Conservation (phyloP, 2,329 filamentous ascomycete genomes). For the Rhytidhysteron rufulum region DNA sequence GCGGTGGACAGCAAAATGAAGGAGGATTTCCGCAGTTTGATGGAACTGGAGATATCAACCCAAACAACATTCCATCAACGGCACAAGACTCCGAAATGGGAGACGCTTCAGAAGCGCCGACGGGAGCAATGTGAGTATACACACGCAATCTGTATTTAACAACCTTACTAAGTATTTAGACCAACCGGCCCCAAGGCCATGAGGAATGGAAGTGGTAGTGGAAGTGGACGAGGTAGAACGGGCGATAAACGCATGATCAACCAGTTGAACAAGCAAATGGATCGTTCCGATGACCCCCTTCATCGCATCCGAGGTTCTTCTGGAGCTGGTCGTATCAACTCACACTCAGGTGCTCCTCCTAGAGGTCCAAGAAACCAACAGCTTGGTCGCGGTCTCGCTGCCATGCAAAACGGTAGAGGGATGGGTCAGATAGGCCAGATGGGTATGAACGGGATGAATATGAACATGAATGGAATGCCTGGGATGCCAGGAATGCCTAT, state of each 20-base stretch:
- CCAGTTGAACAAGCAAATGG: conserved; percentile 78
- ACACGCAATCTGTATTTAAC: not conserved
- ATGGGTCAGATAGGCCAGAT: conserved; percentile 17
- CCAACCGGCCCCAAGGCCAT: conserved; percentile 94
- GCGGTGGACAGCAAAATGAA: conserved; percentile 38
- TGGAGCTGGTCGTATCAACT: conserved; percentile 76
- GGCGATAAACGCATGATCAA: conserved; percentile 81
- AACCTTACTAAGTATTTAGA: conserved; percentile 46
- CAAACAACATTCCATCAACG: conserved; percentile 29
- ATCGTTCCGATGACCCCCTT: conserved; percentile 71
- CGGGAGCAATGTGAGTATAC: conserved; percentile 41
- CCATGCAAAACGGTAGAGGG: conserved; percentile 38
- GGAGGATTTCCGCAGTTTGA: too few relatives aligned
- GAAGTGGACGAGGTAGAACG: conserved; percentile 28
- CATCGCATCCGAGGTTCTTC: conserved; percentile 71
- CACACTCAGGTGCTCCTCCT: conserved; percentile 65
- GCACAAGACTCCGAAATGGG: conserved; percentile 68
- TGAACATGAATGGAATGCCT: conserved; percentile 38
- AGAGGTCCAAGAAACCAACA: conserved; percentile 62
- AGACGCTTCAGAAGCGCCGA: conserved; percentile 44
- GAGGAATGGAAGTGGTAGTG: conserved; percentile 70
- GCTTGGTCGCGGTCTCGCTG: conserved; percentile 28
- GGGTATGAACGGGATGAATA: conserved; percentile 20
- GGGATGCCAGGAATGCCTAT: conserved; percentile 26
- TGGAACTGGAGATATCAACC: conserved; percentile 16